phyloP scores from a whole-genome alignment of 371 early-diverging fungal genomes.

The Cokeromyces recurvatus region DNA sequence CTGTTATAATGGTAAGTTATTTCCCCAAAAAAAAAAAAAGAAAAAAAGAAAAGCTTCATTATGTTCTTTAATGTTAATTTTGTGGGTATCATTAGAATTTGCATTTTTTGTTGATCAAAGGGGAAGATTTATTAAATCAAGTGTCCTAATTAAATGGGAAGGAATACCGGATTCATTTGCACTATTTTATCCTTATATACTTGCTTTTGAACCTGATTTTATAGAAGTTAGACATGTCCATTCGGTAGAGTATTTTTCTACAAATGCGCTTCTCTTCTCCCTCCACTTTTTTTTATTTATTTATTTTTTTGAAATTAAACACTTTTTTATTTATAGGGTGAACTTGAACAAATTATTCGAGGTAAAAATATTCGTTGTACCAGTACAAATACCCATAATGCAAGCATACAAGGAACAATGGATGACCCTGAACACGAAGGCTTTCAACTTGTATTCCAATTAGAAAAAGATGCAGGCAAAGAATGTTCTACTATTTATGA shows the following conservation, averaged over 20 bases:
- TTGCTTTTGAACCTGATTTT: conserved; percentile 86
- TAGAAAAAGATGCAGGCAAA: conserved; percentile 11
- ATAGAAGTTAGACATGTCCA: conserved; percentile 85
- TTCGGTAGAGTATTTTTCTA: too few relatives aligned
- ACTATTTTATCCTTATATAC: conserved; percentile 71
- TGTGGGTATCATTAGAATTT: too few relatives aligned
- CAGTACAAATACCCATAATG: conserved; percentile 15
- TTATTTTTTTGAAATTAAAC: neutral
- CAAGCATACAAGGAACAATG: conserved; percentile 38
- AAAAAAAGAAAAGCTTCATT: too few relatives aligned
- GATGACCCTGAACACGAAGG: conserved; percentile 39
- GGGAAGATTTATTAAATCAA: conserved; percentile 28
- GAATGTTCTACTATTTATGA: too few relatives aligned
- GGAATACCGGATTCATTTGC: conserved; percentile 58
- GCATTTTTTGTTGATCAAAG: conserved; percentile 85
- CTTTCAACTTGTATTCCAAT: conserved; percentile 33
- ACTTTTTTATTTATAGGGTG: conserved; percentile 32
- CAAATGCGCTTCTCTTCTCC: too few relatives aligned
- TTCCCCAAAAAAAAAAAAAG: conserved; percentile 7
- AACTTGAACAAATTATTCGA: conserved; percentile 33
- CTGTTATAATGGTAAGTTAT: conserved; percentile 18
- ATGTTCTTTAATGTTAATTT: too few relatives aligned
- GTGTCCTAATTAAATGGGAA: conserved; percentile 42
- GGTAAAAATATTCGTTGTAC: conserved; percentile 40
- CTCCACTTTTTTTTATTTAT: too few relatives aligned